Conservation (phyloP, 2,329 filamentous ascomycete genomes). For the Bipolaris zeicola region DNA sequence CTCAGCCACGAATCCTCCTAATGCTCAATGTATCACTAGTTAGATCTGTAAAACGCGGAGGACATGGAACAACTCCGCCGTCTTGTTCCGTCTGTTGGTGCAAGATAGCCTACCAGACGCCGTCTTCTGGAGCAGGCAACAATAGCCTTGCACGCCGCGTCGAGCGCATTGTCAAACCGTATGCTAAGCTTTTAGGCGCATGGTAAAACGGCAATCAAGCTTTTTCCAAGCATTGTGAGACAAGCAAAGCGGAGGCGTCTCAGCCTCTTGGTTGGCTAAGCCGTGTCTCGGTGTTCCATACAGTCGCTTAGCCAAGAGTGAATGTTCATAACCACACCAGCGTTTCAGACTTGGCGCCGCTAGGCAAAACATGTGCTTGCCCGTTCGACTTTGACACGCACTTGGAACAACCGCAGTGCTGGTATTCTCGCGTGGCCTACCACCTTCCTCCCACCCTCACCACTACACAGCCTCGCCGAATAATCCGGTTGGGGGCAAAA, state of each 20-base stretch:
- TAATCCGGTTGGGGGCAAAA: not conserved
- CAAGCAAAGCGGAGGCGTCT: conserved; percentile 18
- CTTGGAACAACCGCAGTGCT: conserved; percentile 26
- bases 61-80: conserved; percentile 7
- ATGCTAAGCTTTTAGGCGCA: conserved; percentile 13
- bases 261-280: conserved; percentile 30
- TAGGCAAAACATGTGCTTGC: conserved; percentile 24
- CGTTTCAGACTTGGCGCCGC: conserved; percentile 45
- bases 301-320: conserved; percentile 35
- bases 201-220: conserved; percentile 29
- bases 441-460: not conserved
- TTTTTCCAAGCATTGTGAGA: conserved; percentile 37
- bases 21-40: not conserved
- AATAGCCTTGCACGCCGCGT: not conserved
- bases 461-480: conserved; percentile 8
- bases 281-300: conserved; percentile 30
- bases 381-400: conserved; percentile 32
- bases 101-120: conserved; percentile 9
- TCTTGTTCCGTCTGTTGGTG: not conserved
- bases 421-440: too few species aligned
- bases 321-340: conserved; percentile 37
- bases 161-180: not conserved
- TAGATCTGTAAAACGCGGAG: conserved; percentile 9
- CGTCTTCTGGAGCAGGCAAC: not conserved
- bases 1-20: not conserved